phyloP scores from a whole-genome alignment of 2,329 filamentous ascomycete species.

The Claviceps citrina region DNA sequence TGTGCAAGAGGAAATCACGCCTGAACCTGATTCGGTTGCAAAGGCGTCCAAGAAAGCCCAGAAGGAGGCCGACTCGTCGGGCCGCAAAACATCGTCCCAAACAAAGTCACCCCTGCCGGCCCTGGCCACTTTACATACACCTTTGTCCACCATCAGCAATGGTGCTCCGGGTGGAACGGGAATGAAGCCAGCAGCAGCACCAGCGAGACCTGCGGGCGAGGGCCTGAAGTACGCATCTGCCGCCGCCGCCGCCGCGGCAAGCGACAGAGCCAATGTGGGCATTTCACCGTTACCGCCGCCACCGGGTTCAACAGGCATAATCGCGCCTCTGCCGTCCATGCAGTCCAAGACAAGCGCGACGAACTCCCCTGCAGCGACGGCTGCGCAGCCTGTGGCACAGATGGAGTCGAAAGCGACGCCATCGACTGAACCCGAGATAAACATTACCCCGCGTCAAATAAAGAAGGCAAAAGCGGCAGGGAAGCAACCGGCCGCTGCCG shows the following conservation, averaged over 20 bases:
- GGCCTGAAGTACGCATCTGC: constrained; percentile 94
- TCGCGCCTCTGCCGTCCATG: constrained; percentile 33
- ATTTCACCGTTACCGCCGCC: constrained; percentile 89
- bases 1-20: constrained; percentile 59
- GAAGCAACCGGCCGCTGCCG: constrained; percentile 26
- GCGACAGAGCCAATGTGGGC: constrained; percentile 73
- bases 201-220: constrained; percentile 72
- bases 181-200: constrained; percentile 89
- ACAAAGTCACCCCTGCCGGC: constrained; percentile 90
- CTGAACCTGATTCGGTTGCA: constrained; percentile 38
- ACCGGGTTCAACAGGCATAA: constrained; percentile 43
- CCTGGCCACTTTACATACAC: constrained; percentile 74
- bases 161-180: constrained; percentile 36
- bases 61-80: constrained; percentile 40
- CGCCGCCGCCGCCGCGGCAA: constrained; percentile 81
- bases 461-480: constrained; percentile 28
- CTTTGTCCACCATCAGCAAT: constrained; percentile 46
- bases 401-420: constrained; percentile 7
- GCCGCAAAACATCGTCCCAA: constrained; percentile 69
- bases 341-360: constrained; percentile 40
- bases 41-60: constrained; percentile 39
- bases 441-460: constrained; percentile 16
- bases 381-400: constrained; percentile 29
- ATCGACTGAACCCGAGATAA: constrained; percentile 12
- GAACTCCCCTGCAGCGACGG: constrained; percentile 35